Base-by-base conservation (phyloP, 148 eudicot genomes). In the Selenicereus undatus region DNA sequence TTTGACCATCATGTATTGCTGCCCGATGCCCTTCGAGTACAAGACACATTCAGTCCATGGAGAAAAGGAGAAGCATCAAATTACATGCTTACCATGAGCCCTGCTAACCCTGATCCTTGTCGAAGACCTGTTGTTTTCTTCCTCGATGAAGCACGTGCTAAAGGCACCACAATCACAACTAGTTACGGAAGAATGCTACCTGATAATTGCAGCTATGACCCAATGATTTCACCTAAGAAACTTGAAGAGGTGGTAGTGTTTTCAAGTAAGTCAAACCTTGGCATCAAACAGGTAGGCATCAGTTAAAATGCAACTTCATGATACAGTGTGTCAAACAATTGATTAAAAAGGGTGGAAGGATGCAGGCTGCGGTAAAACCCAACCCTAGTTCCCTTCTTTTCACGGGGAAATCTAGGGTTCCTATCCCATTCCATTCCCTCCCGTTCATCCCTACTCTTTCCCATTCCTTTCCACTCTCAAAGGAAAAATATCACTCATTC, bases 131-230 rank as follows among this genome's bases (percentile, higher is more conserved):
- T 83, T 3, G 81, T 92, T 77, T 92, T 91, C 83, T 93, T 81
- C 76, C 66, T 91, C 39, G 90, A 90, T 26, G 56, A 51, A 51
- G 91, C 83, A 26, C 75, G 75, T 75, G 42, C 79, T 3, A 81
- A 73, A 1, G 36, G 70, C 43, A 82, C 78, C 12, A 78, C 36
- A 36, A 83, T 82, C 30, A 68, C 18, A 60, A 90, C 89, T 52
- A 68, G 35, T 76, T 92, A 94, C 79, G 86, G 78, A 82, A 90
- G 77, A 71, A 79, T 86, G 81, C 27, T 32, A 1, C 43, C 65
- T 14, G 88, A 87, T 7, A 92, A 92, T 64, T 94, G 97, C 83
- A 87, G 90, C 11, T 78, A 78, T 45, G 88, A 91, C 79, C 87
- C 85, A 54, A 76, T 62, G 80, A 73, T 26, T 73, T 94, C 97